Evolutionary conservation across 441 rosid species (phyloP), one percentile per base, ranked within the genome.

Genomic region (Croton laevigatus): DNA sequence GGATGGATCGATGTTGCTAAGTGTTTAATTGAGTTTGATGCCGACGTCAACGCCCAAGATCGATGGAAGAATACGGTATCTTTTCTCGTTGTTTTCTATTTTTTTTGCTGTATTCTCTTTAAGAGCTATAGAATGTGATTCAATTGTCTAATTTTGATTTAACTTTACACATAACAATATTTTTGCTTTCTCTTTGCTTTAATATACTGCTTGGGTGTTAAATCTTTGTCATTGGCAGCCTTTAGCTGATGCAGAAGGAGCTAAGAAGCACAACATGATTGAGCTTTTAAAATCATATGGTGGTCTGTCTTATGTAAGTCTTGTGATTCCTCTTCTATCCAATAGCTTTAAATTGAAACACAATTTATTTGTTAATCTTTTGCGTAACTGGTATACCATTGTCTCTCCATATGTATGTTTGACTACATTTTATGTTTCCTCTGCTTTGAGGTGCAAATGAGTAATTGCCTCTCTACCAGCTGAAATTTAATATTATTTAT

Each of bases 31-130:
- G 93, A 95, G 68, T 85, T 69, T 66, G 95, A 97, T 64, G 98
- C 99, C 68, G 99, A 95, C 65, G 96, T 95, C 86, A 95, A 95
- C 87, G 95, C 99, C 42, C 97, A 90, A 78, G 98, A 94, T 81
- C 91, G 98, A 57, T 94, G 98, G 98, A 94, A 91, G 83, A 94
- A 94, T 73, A 91, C 98, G 83, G 98, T 94, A 74, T 61, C 45
- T 7, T 60, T 32, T 53, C 61, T 57, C 44, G 36, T 38, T 38
- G 4, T 66, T 55, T 71, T 45, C 5, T 19, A 38, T 49, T 27
- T 34, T 6, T 16, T 19, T 13, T 55, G 11, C 42, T 58, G 20
- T 48, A 48, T 45, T 34, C n/a, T 51, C 59, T 45, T 55, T 19
- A 5, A 8, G 8, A 9, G 6, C 10, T 2, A 6, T 34, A 4